phyloP scores from a whole-genome alignment of 345 rosid species.

The Citrus maxima region DNA sequence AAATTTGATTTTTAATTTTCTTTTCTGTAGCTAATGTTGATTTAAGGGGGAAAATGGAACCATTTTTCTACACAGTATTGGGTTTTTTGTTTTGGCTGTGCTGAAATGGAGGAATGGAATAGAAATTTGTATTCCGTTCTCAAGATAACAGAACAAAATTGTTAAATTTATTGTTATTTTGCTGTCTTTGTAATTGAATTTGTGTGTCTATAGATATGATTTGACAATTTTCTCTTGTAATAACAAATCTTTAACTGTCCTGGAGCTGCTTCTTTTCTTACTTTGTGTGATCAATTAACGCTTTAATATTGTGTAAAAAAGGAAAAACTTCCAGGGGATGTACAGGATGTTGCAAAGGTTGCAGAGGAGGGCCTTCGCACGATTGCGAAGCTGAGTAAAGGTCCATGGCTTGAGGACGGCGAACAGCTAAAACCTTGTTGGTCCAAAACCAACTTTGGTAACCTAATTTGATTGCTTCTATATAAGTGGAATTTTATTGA shows the following conservation, averaged over 20 bases:
- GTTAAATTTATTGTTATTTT: neutral
- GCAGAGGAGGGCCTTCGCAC: conserved; percentile 47
- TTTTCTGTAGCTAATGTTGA: neutral
- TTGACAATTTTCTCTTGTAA: neutral
- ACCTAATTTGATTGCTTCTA: conserved; percentile 8
- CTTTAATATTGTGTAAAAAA: conserved; percentile 1
- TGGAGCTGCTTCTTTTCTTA: neutral
- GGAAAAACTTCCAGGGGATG: conserved; percentile 73
- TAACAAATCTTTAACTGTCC: neutral
- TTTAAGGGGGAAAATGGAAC: neutral
- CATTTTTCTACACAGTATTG: neutral
- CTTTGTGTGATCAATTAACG: conserved; percentile 1
- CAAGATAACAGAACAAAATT: neutral
- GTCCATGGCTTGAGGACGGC: conserved; percentile 75
- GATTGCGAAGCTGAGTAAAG: conserved; percentile 47
- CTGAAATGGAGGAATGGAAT: neutral
- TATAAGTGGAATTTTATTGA: neutral
- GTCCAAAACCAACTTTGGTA: conserved; percentile 59
- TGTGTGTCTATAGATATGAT: neutral
- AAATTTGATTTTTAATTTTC: neutral
- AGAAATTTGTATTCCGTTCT: neutral
- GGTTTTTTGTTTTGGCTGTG: neutral
- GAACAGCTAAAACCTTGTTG: conserved; percentile 73
- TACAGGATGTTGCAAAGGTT: conserved; percentile 46
- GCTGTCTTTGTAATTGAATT: neutral